Base-by-base conservation (phyloP, 164 flowering plant species). In the Chloranthus sessilifolius region DNA sequence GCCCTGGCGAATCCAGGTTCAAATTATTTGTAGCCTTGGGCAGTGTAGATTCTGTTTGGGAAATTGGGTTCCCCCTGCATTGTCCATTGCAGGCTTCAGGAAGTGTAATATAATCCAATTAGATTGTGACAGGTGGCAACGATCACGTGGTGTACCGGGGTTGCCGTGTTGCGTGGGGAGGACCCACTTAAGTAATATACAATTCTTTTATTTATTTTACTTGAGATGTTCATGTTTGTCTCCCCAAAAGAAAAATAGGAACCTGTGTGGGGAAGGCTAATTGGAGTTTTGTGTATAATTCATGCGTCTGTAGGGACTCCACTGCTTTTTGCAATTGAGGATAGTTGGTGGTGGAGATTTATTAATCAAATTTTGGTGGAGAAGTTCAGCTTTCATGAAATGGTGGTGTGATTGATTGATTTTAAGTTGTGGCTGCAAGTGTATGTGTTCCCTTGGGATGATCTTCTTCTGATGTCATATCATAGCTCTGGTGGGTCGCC, bases 171-270 rank as follows among this genome's bases (percentile, higher is more conserved):
- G 40, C 50, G 36, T 40, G 20, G 30, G 15, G 25, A 25, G 61
- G 16, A 46, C 29, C 59, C 38, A 36, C 43, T 42, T 25, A 60
- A 49, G 36, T n/a, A n/a, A n/a, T 50, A 51, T 55, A 70, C 42
- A 25, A 65, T 70, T 70, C 70, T 70, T 70, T 70, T 34, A 65
- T 62, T 65, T 59, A 31, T n/a, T 59, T 62, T 59, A n/a, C 44
- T 22, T 6, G 26, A 36, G 29, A 26, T 30, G 7, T 29, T 58
- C 56, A 35, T 53, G 60, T 51, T 40, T 17, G 44, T 29, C 36
- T 48, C 42, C 51, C 24, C 2, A 15, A 23, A 10, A 6, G 7
- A 42, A 23, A 17, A 42, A 43, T n/a, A 22, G 41, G 44, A 37
- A 41, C 36, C 43, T 40, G 8, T 29, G 33, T 34, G 16, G 41